Evolutionary conservation across 352 stramenopile genomes (phyloP).

Genomic region (Phytophthora colocasiae): DNA sequence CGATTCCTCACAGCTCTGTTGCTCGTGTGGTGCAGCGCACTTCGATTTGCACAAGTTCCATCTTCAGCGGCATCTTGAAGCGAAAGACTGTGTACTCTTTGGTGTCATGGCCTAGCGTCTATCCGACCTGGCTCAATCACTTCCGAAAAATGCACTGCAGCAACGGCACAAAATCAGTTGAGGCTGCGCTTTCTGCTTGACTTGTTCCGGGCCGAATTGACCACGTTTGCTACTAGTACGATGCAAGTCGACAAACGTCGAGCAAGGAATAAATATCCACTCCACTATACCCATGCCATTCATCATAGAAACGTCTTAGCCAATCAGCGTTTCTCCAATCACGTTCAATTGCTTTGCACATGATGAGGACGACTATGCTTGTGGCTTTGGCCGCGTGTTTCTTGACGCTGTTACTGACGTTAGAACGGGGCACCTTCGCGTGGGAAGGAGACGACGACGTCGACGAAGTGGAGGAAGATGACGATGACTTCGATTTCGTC

Average conservation of each 20-base stretch:
- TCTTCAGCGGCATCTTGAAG: constrained; percentile 9
- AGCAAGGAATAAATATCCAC: no score
- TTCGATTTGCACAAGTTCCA: constrained; percentile 24
- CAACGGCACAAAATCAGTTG: constrained; percentile 11
- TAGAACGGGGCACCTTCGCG: constrained; percentile 12
- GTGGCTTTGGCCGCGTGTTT: constrained; percentile 25
- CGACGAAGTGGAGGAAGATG: constrained; percentile 41
- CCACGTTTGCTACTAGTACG: no score
- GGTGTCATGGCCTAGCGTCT: not conserved
- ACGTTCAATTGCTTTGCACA: no score
- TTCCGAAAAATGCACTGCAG: not conserved
- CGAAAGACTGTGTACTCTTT: not conserved
- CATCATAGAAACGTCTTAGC: no score
- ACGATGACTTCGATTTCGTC: constrained; percentile 44
- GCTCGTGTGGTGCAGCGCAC: not conserved
- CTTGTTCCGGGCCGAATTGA: constrained; percentile 7
- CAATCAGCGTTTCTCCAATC: no score
- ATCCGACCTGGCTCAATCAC: no score
- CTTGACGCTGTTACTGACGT: constrained; percentile 20
- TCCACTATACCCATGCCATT: no score
- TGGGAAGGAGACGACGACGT: constrained; percentile 32
- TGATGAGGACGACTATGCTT: no score
- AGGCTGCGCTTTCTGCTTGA: constrained; percentile 3
- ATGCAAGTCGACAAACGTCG: no score
- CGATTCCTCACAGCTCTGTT: not conserved